Evolutionary conservation across 2,329 filamentous ascomycete genomes (phyloP), one percentile per base, ranked within the genome.

Genomic region (Phaeosphaeriaceae sp.): DNA sequence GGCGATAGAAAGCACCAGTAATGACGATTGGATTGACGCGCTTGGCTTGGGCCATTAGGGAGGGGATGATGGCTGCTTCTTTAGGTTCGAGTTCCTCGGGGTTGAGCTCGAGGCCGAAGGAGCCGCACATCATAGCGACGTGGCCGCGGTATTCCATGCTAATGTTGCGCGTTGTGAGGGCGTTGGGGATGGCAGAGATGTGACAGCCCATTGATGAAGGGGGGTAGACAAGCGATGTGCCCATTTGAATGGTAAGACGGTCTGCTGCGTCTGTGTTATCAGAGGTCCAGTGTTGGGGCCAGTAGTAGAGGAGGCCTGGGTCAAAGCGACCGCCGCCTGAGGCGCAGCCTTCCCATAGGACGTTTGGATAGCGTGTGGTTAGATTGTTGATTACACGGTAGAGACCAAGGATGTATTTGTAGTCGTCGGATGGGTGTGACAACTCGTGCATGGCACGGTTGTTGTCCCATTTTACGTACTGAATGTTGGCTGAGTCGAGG

Each of bases 381-480:
- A 88, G 73, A 1, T 77, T 79, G 32, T 85, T 78, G 40, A 87
- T 83, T 6, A 88, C 83, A 41, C 73, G 79, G 65, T 88, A 88
- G 43, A 87, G 67, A 3, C 85, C 85, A 0, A 87, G 73, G 60
- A 87, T 86, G 66, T 87, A 87, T 1, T 75, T 70, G 63, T 87
- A 83, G 56, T 80, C 73, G 6, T 77, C 79, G 1, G 77, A 75
- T 0, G 84, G 83, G 0, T 75, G 76, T 0, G 83, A 72, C 37
- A 77, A 78, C 66, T 87, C 84, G 61, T 87, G 83, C 36, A 87
- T 84, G 1, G 79, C 84, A 4, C 85, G 76, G 69, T 88, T 88
- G 67, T 87, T 85, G 56, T 87, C 85, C 85, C 85, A 87, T 57
- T 88, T 88, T 52, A 88, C 79, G 52, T 87, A 87, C 8, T 72